phyloP scores from a whole-genome alignment of 495 filamentous ascomycete species.

The Penicillium coffeae region DNA sequence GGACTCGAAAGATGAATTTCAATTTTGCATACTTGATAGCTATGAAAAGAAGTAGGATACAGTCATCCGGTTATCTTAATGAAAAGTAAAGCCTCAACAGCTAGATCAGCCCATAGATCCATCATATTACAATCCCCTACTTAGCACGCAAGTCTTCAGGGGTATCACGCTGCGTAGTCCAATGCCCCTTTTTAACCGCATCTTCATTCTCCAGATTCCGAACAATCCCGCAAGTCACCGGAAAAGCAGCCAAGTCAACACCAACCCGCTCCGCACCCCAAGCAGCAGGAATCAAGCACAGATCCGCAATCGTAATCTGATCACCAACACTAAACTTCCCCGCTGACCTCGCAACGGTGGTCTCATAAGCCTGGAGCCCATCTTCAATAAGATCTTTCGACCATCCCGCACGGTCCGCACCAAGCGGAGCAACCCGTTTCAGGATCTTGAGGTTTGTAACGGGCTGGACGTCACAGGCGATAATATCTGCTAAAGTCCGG shows the following conservation, averaged over 20 bases:
- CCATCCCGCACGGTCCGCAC: constrained; percentile 33
- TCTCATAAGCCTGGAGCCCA: constrained; percentile 49
- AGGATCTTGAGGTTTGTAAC: constrained; percentile 46
- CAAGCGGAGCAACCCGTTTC: constrained; percentile 38
- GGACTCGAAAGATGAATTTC: not conserved
- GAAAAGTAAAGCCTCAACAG: no score
- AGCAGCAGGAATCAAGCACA: constrained; percentile 48
- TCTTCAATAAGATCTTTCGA: constrained; percentile 37
- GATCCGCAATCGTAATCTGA: constrained; percentile 48
- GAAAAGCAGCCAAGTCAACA: constrained; percentile 40
- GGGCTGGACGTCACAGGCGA: constrained; percentile 48
- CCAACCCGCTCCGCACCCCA: constrained; percentile 48
- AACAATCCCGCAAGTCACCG: constrained; percentile 36
- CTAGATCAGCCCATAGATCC: no score
- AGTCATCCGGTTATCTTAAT: no score
- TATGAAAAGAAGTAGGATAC: no score
- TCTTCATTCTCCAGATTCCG: constrained; percentile 32
- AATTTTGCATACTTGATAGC: not conserved
- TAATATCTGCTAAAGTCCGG: constrained; percentile 42
- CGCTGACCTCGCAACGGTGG: constrained; percentile 24
- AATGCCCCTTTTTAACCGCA: constrained; percentile 41
- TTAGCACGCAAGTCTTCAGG: constrained; percentile 39
- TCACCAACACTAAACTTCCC: constrained; percentile 50
- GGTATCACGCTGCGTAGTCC: constrained; percentile 46
- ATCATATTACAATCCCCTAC: not conserved